A percentile compares a stretch with the other conserved stretches of the same genome.
Conservation (phyloP, 2,329 filamentous ascomycete species). For the Escovopsis sp. region DNA sequence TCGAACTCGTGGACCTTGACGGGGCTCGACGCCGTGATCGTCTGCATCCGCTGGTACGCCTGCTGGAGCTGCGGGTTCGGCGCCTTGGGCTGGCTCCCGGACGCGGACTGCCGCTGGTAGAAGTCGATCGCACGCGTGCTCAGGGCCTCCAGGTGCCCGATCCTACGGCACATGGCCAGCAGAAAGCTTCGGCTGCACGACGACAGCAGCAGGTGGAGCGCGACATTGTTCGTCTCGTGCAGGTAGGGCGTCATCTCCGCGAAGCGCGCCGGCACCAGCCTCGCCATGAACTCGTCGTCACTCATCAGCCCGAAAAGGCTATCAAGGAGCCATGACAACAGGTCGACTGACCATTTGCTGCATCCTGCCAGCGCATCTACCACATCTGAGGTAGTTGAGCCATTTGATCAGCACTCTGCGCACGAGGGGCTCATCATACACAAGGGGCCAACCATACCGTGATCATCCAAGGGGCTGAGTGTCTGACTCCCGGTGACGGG, state of each 20-base stretch:
- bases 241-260: conserved; percentile 35
- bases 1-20: conserved; percentile 48
- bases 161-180: conserved; percentile 48
- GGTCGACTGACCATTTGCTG: conserved; percentile 62
- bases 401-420: too few species aligned
- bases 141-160: conserved; percentile 39
- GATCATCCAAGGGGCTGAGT: conserved; percentile 46
- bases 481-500: conserved; percentile 38
- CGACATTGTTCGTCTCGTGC: conserved; percentile 38
- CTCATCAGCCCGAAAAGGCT: conserved; percentile 39
- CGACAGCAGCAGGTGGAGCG: conserved; percentile 51
- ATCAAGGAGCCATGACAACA: conserved; percentile 48
- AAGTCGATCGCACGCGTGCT: conserved; percentile 34
- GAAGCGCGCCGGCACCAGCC: conserved; percentile 32
- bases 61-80: conserved; percentile 39
- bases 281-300: conserved; percentile 33
- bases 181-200: conserved; percentile 62
- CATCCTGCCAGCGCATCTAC: conserved; percentile 59
- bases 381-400: too few species aligned
- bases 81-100: conserved; percentile 24
- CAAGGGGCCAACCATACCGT: too few species aligned
- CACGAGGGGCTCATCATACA: too few species aligned
- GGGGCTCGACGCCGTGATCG: conserved; percentile 32
- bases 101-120: conserved; percentile 30
- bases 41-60: conserved; percentile 39